Percentiles rank a stretch among this genome's conserved stretches.
Conservation (phyloP, 2,329 filamentous ascomycete species). For the Penicillium glabrum region DNA sequence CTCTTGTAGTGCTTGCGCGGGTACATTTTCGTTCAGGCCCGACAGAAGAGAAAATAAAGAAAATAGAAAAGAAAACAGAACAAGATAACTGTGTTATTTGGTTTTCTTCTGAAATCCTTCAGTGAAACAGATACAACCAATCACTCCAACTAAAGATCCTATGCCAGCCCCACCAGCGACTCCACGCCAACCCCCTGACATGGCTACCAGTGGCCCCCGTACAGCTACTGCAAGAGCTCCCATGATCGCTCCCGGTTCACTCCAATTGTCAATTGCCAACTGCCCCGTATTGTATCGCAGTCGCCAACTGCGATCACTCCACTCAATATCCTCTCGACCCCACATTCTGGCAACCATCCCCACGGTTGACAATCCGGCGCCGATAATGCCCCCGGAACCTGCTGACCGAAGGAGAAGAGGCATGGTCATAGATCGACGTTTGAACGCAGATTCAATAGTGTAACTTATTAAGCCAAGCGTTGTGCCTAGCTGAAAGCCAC, state of each 20-base stretch:
- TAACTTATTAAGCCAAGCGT: constrained; percentile 46
- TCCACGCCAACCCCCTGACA: not conserved
- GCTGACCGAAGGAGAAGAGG: constrained; percentile 46
- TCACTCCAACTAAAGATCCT: not conserved
- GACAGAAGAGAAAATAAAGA: too few species aligned
- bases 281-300: constrained; percentile 60
- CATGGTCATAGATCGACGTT: constrained; percentile 23
- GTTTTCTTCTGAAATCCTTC: not conserved
- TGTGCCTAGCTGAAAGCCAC: constrained; percentile 55
- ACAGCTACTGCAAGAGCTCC: not conserved
- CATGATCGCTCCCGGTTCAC: constrained; percentile 1
- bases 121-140: not conserved
- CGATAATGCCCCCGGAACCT: constrained; percentile 49
- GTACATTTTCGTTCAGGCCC: too few species aligned
- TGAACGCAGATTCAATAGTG: constrained; percentile 24
- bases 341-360: constrained; percentile 54
- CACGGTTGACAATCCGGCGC: constrained; percentile 45
- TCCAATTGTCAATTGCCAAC: constrained; percentile 29
- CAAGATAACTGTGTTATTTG: not conserved
- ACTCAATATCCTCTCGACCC: constrained; percentile 60
- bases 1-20: too few species aligned
- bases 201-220: not conserved
- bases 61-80: too few species aligned
- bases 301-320: constrained; percentile 64
- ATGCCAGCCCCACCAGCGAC: not conserved